Conservation (phyloP, 164 flowering plant genomes). For the Nymphaea thermarum region DNA sequence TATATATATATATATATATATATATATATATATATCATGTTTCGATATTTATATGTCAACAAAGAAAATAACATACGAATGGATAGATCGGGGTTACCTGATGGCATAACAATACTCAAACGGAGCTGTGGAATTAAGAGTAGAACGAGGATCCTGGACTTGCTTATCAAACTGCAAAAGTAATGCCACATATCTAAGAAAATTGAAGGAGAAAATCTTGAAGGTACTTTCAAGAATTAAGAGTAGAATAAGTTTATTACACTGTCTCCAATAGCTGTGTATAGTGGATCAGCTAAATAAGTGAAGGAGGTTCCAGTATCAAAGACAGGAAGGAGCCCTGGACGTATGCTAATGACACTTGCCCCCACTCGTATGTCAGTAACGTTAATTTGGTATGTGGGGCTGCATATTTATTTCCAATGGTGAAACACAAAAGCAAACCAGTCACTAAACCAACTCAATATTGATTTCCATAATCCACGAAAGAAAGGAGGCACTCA, state of each 20-base stretch:
- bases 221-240: not conserved
- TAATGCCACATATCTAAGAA: not conserved
- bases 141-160: constrained; percentile 19
- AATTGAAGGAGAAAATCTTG: not conserved
- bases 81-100: constrained; percentile 23
- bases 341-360: constrained; percentile 12
- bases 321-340: constrained; percentile 47
- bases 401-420: constrained; percentile 25
- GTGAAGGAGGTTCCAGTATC: constrained; percentile 94
- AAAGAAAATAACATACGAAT: not conserved
- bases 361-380: constrained; percentile 41
- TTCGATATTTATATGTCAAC: not conserved
- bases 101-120: constrained; percentile 70
- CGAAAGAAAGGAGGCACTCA: constrained; percentile 19
- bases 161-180: constrained; percentile 57
- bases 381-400: constrained; percentile 55
- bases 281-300: constrained; percentile 70
- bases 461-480: not conserved
- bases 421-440: not conserved
- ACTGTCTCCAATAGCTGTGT: constrained; percentile 37
- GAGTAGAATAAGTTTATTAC: constrained; percentile 19
- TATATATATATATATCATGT: not conserved
- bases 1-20: no score
- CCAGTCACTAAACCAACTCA: not conserved
- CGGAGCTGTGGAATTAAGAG: constrained; percentile 23